phyloP scores from a whole-genome alignment of 1,284 basidiomycete species.

The Papiliotrema terrestris region DNA sequence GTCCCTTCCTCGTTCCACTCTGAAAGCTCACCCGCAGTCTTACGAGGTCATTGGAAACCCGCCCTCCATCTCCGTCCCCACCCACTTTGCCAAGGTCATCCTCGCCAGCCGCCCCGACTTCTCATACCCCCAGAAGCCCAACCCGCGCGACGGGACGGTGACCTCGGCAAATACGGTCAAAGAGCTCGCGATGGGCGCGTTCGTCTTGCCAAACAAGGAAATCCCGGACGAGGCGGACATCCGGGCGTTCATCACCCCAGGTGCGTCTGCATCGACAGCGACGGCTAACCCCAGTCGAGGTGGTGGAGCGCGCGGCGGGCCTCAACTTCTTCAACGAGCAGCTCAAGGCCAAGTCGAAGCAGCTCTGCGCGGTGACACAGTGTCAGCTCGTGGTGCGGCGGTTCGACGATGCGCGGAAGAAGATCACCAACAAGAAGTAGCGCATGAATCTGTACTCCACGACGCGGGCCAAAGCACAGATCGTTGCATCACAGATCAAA shows the following conservation, averaged over 20 bases:
- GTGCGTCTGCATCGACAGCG: constrained; percentile 52
- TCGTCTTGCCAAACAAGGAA: constrained; percentile 84
- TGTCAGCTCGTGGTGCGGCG: constrained; percentile 78
- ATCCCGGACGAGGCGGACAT: constrained; percentile 81
- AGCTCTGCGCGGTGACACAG: constrained; percentile 80
- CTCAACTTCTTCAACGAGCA: constrained; percentile 82
- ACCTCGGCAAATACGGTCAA: constrained; percentile 49
- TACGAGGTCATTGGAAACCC: constrained; percentile 93
- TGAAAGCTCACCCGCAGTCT: constrained; percentile 52
- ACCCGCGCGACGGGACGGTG: constrained; percentile 20
- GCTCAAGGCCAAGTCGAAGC: constrained; percentile 73
- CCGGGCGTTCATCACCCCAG: constrained; percentile 72
- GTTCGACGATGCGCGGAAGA: constrained; percentile 83
- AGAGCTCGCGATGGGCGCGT: constrained; percentile 84
- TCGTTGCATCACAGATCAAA: not conserved
- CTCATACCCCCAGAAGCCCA: constrained; percentile 61
- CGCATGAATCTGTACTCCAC: not conserved
- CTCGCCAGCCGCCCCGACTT: constrained; percentile 72
- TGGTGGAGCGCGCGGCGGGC: constrained; percentile 87
- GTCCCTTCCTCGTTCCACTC: constrained; percentile 40
- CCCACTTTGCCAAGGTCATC: constrained; percentile 97
- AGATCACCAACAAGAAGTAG: constrained; percentile 7
- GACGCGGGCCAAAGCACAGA: not conserved
- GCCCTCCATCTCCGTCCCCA: constrained; percentile 87
- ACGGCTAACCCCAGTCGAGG: constrained; percentile 61